Conservation (phyloP, 139 green algal species). For the Zygnema cylindricum region DNA sequence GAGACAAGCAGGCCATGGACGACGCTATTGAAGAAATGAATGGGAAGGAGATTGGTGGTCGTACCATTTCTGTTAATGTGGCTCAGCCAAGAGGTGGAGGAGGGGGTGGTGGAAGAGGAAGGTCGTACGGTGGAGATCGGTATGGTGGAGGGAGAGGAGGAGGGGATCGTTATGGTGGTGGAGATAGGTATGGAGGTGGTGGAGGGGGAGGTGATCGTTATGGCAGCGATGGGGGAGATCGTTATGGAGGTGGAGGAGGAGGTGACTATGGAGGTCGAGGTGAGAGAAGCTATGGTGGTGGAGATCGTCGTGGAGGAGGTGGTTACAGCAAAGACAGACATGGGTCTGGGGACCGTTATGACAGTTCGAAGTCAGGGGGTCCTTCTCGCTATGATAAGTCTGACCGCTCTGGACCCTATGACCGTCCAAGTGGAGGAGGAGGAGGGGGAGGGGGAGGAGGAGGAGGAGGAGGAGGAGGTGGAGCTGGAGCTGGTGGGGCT, state of each 20-base stretch:
- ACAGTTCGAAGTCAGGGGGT: conserved; percentile 10
- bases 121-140: too few relatives aligned
- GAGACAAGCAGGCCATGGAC: conserved; percentile 69
- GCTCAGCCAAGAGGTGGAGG: conserved; percentile 82
- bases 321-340: conserved; percentile 13
- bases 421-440: conserved; percentile 18
- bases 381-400: neutral
- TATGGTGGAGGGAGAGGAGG: conserved; percentile 6
- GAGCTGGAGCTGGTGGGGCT: neutral
- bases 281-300: conserved; percentile 24
- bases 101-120: neutral
- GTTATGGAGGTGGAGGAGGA: neutral
- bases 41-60: conserved; percentile 76
- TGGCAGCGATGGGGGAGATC: neutral
- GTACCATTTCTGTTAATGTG: conserved; percentile 75
- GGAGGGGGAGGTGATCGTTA: neutral
- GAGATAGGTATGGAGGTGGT: conserved; percentile 21
- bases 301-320: neutral
- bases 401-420: conserved; percentile 24
- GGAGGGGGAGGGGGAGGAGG: neutral
- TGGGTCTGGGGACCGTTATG: neutral
- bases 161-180: neutral
- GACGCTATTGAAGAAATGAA: conserved; percentile 74
- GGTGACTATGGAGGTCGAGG: conserved; percentile 22
- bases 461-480: neutral